Evolutionary conservation across 202 grass and related monocot genomes (phyloP), one percentile per base, ranked within the genome.

Genomic region (Tripidium arundinaceum): DNA sequence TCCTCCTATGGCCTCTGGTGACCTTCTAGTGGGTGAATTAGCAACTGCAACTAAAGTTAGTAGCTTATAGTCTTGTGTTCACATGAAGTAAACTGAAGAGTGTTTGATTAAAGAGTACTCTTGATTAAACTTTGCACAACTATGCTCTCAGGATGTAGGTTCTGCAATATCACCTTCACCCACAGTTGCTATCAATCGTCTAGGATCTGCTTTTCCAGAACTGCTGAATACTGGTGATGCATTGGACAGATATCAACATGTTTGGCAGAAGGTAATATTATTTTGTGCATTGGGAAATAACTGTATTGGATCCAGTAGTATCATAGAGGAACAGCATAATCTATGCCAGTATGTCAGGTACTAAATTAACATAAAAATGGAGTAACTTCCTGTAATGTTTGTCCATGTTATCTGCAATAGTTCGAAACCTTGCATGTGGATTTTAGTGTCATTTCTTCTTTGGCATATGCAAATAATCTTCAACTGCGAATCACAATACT

Each of bases 201-300:
- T 89, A 76, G 95, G 92, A 80, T 82, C 95, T 81, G 85, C 89
- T 58, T 86, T 89, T 74, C 82, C 84, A 57, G 95, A 98, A 83
- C 81, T 77, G 62, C 37, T 94, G 84, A 98, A 52, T 79, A 93
- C 92, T 57, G 90, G 84, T 11, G 92, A 93, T 27, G 92, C 86
- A 28, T 77, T 98, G 79, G 95, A 94, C 7, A 92, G 46, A 74
- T 98, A 98, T 71, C 89, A 87, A 78, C 92, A 88, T 84, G 86
- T 98, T 81, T 84, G 82, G 76, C 92, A 93, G 61, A 98, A 98
- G 92, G 95, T 98, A 91, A 55, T 31, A 52, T 45, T 65, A 24
- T 42, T 40, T 31, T 59, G 61, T 74, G 14, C 24, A 58, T 45
- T 18, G 0, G 0, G 42, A 72, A 15, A 11, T 58, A 72, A 62